Base-by-base conservation (phyloP, 1,284 basidiomycete species). In the Naganishia liquefaciens region DNA sequence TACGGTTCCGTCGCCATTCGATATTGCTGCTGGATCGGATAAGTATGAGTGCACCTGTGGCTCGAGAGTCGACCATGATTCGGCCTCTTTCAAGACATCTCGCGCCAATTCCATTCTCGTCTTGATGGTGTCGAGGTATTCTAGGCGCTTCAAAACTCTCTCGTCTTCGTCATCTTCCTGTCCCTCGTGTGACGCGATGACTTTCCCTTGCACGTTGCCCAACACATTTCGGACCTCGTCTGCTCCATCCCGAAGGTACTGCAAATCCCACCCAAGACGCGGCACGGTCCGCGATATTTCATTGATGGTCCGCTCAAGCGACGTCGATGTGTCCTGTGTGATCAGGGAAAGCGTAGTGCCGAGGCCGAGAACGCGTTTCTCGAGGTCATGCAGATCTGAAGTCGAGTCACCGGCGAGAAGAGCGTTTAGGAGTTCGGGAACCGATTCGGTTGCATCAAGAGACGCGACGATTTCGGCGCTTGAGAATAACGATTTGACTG, bases 61-160 rank as follows among this genome's bases (percentile, higher is more conserved):
- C 76, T 97, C 94, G 44, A 98, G 83, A 0, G 90, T 90, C 57
- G 88, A 90, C 94, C 94, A 97, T 68, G 88, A 90, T 80, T 96
- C 90, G 25, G 93, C 93, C 74, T 96, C 93, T 39, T 87, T 84
- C 23, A 96, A 78, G 17, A 95, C 90, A 67, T 90, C 90, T 33
- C 91, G 83, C 1, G 91, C 85, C 1, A 86, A 86, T 71, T 91
- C 88, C 90, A 97, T 93, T 47, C 89, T 84, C 19, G 82, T 82
- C 75, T 93, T 94, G 42, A 92, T 84, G 10, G 84, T 86, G 76
- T 96, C 91, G 27, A 97, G 83, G 51, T 87, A 82, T 63, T 87
- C 85, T 10, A 98, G 79, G 49, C 84, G 84, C 58, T 90, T 87
- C 64, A 97, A 82, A 2, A 88, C 85, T 17, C 46, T 40, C 37